These are phyloP conservation scores for Neospermospora avenae DNA, from an alignment of 2,329 filamentous ascomycete species.

Conservation along the genomic window DNA sequence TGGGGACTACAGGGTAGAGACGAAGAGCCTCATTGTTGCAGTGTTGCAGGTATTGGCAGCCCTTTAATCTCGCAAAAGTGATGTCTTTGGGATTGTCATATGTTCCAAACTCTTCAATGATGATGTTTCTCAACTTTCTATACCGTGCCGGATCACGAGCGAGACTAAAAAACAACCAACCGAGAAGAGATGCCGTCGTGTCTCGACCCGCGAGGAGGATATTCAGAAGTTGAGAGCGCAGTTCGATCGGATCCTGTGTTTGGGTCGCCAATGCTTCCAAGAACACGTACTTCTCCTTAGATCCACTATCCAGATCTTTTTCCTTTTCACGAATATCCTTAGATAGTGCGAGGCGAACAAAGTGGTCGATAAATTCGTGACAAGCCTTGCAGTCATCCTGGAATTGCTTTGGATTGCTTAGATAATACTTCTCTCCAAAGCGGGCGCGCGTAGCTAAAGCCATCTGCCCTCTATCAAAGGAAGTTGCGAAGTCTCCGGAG, in stretches of 20 bases:
- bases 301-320: conserved; percentile 32
- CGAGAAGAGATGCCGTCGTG: conserved; percentile 52
- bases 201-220: conserved; percentile 58
- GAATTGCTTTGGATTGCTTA: conserved; percentile 35
- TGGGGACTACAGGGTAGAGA: conserved; percentile 51
- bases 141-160: conserved; percentile 41
- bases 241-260: conserved; percentile 42
- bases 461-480: conserved; percentile 46
- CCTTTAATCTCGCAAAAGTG: conserved; percentile 30
- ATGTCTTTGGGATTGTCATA: conserved; percentile 30
- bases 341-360: conserved; percentile 40
- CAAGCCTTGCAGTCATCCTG: conserved; percentile 25
- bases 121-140: conserved; percentile 41
- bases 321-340: conserved; percentile 28
- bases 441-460: conserved; percentile 21
- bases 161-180: conserved; percentile 46
- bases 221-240: conserved; percentile 50
- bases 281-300: conserved; percentile 44
- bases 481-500: conserved; percentile 41
- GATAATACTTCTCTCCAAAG: conserved; percentile 24
- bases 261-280: conserved; percentile 53
- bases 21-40: conserved; percentile 43
- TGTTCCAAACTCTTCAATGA: conserved; percentile 39
- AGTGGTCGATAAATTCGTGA: conserved; percentile 46
- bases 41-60: conserved; percentile 31